These are phyloP conservation scores for Cornus suecica DNA, from an alignment of 148 eudicot species.

Conservation along the genomic window DNA sequence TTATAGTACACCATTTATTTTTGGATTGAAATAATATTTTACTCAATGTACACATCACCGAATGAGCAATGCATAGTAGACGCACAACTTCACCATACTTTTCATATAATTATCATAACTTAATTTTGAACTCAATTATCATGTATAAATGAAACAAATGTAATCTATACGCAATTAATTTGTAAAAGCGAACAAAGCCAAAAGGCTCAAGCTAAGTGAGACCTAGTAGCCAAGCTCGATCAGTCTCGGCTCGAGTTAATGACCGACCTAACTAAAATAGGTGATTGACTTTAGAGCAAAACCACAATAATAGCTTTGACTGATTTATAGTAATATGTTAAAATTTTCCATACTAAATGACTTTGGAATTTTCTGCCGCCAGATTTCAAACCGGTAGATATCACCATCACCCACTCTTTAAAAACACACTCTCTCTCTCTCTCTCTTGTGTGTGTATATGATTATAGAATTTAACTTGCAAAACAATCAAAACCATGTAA, in stretches of 20 bases:
- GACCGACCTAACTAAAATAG: neutral
- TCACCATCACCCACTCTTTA: slow-evolving; percentile 1
- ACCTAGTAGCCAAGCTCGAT: neutral
- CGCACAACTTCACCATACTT: too few relatives aligned
- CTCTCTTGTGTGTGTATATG: slow-evolving; percentile 5
- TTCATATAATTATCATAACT: too few relatives aligned
- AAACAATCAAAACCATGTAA: slow-evolving; percentile 2
- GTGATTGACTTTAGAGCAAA: neutral
- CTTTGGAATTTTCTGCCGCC: neutral
- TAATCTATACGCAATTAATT: too few relatives aligned
- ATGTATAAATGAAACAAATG: too few relatives aligned
- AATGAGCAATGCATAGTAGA: too few relatives aligned
- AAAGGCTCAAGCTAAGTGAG: neutral
- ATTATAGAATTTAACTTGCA: slow-evolving; percentile 1
- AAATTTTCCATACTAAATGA: neutral
- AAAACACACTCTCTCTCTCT: neutral
- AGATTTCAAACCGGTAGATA: slow-evolving; percentile 10
- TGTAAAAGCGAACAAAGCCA: too few relatives aligned
- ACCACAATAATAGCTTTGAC: too few relatives aligned
- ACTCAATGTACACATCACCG: too few relatives aligned
- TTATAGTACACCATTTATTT: too few relatives aligned
- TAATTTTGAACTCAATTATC: too few relatives aligned
- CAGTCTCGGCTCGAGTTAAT: neutral
- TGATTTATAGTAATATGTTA: too few relatives aligned
- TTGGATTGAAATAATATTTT: too few relatives aligned